Percentiles rank a stretch among this genome's conserved stretches.
Evolutionary conservation across 2,329 filamentous ascomycete species (phyloP).

Genomic region (Ophiostoma quercus): DNA sequence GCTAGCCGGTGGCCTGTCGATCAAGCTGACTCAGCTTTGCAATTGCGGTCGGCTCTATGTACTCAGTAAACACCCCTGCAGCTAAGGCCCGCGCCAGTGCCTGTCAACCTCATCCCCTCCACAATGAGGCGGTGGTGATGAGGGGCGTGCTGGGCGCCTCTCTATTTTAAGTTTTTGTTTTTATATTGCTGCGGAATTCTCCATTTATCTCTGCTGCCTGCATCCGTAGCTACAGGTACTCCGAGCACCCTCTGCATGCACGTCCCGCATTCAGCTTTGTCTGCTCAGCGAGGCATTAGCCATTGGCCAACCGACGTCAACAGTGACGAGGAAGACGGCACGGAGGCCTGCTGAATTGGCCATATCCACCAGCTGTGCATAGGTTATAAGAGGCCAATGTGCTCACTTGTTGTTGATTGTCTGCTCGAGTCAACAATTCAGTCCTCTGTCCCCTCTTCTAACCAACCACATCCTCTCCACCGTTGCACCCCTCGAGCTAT

Average conservation of each 20-base stretch:
- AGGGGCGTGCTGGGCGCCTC: conserved; percentile 6
- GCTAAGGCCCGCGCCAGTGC: background rate
- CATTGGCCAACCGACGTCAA: background rate
- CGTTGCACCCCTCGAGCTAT: background rate
- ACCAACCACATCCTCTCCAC: background rate
- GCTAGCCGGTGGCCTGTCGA: background rate
- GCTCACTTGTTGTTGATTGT: background rate
- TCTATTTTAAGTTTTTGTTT: background rate
- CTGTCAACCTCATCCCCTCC: conserved; percentile 6
- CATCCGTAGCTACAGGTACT: background rate
- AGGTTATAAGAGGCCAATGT: background rate
- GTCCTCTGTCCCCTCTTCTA: background rate
- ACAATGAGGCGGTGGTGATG: conserved; percentile 13
- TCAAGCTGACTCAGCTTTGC: background rate
- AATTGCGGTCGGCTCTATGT: background rate
- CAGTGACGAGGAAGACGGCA: background rate
- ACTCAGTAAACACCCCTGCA: background rate
- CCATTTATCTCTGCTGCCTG: background rate
- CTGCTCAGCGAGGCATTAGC: background rate
- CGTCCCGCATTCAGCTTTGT: background rate
- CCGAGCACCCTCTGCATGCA: background rate
- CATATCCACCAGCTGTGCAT: background rate
- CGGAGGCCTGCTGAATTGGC: background rate
- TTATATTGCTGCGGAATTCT: background rate
- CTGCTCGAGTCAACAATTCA: background rate